These are phyloP conservation scores for Colletotrichum sp. DNA, from an alignment of 2,329 filamentous ascomycete genomes.

Conservation along the genomic window DNA sequence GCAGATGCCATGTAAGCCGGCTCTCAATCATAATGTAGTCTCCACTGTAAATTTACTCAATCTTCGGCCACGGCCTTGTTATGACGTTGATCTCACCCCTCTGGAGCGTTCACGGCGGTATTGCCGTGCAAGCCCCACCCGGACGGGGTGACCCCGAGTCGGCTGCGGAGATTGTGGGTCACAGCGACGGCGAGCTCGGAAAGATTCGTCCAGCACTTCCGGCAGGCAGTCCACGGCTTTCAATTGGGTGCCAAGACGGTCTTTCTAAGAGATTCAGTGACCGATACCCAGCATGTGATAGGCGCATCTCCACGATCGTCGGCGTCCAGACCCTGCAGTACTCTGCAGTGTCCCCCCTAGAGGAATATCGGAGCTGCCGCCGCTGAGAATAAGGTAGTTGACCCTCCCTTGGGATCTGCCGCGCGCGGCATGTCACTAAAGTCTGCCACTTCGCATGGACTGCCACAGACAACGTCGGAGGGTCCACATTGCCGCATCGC, in stretches of 20 bases:
- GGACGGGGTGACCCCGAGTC: neutral
- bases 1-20: neutral
- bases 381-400: neutral
- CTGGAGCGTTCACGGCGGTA: neutral
- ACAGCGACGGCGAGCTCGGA: neutral
- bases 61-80: too few species aligned
- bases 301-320: neutral
- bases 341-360: rapidly evolving
- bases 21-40: neutral
- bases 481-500: neutral
- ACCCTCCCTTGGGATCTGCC: neutral
- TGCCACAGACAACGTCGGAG: neutral
- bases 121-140: neutral
- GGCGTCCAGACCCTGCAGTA: neutral
- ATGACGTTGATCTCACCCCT: neutral
- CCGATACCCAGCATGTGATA: neutral
- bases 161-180: neutral
- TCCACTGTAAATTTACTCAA: rapidly evolving
- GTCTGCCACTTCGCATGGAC: neutral
- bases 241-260: neutral
- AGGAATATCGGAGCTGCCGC: neutral
- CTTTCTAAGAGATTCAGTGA: neutral
- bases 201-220: neutral
- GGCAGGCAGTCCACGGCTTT: neutral
- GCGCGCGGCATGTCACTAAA: neutral